Conservation (phyloP, 768 basidiomycete species). For the Hericium coralloides region DNA sequence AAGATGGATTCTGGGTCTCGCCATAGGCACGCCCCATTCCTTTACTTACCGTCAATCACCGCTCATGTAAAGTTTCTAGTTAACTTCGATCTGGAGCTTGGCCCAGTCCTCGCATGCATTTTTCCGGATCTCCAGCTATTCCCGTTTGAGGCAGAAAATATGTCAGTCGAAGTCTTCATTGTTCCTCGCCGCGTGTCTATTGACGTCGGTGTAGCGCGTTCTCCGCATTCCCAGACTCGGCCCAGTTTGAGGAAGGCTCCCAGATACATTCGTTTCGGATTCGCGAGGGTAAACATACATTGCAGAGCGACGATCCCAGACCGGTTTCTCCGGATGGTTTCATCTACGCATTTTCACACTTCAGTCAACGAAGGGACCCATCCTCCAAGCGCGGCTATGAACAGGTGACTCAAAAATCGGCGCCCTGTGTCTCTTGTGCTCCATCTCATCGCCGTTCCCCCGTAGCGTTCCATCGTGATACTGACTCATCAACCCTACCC, state of each 20-base stretch:
- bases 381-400: conserved; percentile 70
- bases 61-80: conserved; percentile 32
- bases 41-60: background rate
- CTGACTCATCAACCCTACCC: conserved; percentile 76
- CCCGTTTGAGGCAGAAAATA: conserved; percentile 67
- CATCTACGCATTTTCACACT: conserved; percentile 71
- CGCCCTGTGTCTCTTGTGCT: background rate
- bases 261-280: conserved; percentile 85
- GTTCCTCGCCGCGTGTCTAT: conserved; percentile 2
- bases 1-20: conserved; percentile 61
- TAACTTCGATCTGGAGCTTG: conserved; percentile 84
- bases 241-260: conserved; percentile 76
- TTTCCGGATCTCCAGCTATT: conserved; percentile 61
- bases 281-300: conserved; percentile 28
- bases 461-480: conserved; percentile 71
- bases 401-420: conserved; percentile 39
- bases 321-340: conserved; percentile 48
- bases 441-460: conserved; percentile 10
- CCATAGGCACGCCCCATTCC: conserved; percentile 41
- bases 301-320: conserved; percentile 24
- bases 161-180: conserved; percentile 42
- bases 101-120: conserved; percentile 66
- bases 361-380: conserved; percentile 59
- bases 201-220: conserved; percentile 54
- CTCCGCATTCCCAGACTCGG: conserved; percentile 85